Conservation (phyloP, 2,329 filamentous ascomycete genomes). For the Colletotrichum sp. region DNA sequence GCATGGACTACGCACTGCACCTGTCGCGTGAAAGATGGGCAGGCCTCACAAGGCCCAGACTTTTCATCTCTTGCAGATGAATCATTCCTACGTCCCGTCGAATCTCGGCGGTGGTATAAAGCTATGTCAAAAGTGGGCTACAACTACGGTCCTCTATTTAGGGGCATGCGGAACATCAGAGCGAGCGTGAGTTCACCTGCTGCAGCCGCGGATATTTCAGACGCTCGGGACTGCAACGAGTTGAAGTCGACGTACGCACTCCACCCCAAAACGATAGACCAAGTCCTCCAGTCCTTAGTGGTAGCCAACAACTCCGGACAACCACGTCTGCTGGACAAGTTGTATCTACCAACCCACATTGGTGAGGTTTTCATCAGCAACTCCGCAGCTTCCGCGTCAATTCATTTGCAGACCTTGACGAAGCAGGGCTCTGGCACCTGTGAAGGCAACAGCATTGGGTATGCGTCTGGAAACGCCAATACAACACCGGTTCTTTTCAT, state of each 20-base stretch:
- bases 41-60: not conserved
- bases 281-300: not conserved
- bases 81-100: not conserved
- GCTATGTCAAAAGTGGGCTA: not conserved
- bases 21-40: not conserved
- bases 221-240: not conserved
- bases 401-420: not conserved
- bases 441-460: not conserved
- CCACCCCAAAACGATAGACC: not conserved
- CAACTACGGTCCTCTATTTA: slow-evolving; percentile 2
- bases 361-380: not conserved
- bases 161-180: not conserved
- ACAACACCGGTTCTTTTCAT: not conserved
- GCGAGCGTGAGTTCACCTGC: not conserved
- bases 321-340: not conserved
- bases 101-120: not conserved
- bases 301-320: not conserved
- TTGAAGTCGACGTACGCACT: not conserved
- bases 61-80: not conserved
- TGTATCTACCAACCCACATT: not conserved
- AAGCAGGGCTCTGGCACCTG: not conserved
- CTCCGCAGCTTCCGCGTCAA: fast-evolving
- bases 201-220: not conserved
- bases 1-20: not conserved
- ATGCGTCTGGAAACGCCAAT: not conserved